Evolutionary conservation across 192 early-diverging fungal species (phyloP), one percentile per base, ranked within the genome.

Genomic region (Jimgerdemannia flammicorona): DNA sequence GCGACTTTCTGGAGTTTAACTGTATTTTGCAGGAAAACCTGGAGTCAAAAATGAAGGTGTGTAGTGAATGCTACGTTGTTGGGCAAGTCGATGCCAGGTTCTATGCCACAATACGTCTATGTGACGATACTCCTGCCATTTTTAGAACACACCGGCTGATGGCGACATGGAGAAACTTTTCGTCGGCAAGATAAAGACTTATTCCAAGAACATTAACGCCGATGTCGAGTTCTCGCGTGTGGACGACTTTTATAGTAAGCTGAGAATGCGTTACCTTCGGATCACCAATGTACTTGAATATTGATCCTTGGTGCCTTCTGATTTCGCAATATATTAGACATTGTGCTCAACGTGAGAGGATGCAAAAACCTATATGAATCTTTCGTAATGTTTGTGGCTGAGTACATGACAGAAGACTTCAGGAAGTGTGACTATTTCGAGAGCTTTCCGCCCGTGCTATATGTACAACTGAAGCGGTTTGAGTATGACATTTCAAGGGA

Each of bases 1-100:
- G 98, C 78, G 98, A 99, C 83, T 94, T 98, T n/a, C 97, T 98
- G 79, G 98, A 98, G 81, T 97, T 99, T 77, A 97, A 97, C 82
- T 88, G 98, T 68, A 95, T 98, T 11, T 85, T 99, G 66, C 96
- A 97, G 81, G 97, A 99, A 79, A 97, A 95, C 81, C 82, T 99
- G 59, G 98, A 99, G 29, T 29, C 29, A 29, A 29, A 29, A 29
- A 29, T 29, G 29, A 29, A 29, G 29, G 29, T 29, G 29, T 84
- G 90, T 83, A 19, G 97, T 97, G 84, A 99, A 98, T n/a, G n/a
- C 97, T 29, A 29, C 29, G 29, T 29, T 29, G 29, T 29, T 29
- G 29, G 29, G 29, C 29, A 29, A 29, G 98, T 91, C 94, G 92
- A 29, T 29, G 29, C n/a, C n/a, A n/a, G n/a, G n/a, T n/a, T n/a